These are phyloP conservation scores for Microthlaspi erraticum DNA, from an alignment of 345 rosid genomes.

Conservation along the genomic window DNA sequence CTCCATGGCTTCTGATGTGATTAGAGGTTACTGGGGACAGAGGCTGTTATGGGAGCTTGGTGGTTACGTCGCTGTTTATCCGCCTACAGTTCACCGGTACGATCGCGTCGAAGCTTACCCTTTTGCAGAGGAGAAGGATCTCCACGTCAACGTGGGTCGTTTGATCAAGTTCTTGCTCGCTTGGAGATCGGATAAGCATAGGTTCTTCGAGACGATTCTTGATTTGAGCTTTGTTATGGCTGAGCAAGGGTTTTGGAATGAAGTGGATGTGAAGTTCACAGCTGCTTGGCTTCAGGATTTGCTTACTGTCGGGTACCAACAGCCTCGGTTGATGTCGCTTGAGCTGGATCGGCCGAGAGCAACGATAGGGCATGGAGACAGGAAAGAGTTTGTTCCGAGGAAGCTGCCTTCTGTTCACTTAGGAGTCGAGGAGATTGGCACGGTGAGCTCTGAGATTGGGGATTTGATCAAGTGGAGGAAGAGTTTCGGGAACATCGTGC, in stretches of 20 bases:
- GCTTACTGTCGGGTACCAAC: conserved; percentile 88
- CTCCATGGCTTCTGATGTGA: conserved; percentile 92
- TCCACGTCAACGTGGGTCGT: conserved; percentile 92
- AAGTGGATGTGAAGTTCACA: conserved; percentile 79
- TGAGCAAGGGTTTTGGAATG: conserved; percentile 92
- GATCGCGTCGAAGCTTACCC: conserved; percentile 88
- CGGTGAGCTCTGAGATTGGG: conserved; percentile 85
- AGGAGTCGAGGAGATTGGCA: conserved; percentile 90
- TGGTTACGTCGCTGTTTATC: conserved; percentile 85
- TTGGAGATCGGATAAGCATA: conserved; percentile 89
- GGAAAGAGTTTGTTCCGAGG: conserved; percentile 76
- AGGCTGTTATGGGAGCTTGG: conserved; percentile 98
- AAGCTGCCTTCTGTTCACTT: conserved; percentile 89
- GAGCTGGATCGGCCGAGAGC: conserved; percentile 85
- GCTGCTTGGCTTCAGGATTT: conserved; percentile 98
- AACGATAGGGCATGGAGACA: conserved; percentile 87
- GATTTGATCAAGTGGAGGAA: conserved; percentile 91
- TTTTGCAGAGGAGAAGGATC: conserved; percentile 93
- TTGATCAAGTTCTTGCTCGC: conserved; percentile 75
- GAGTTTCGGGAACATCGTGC: conserved; percentile 89
- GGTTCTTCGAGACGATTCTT: conserved; percentile 79
- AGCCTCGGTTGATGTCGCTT: conserved; percentile 89
- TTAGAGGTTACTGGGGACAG: conserved; percentile 97
- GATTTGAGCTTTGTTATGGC: conserved; percentile 90
- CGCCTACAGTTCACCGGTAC: conserved; percentile 81